These are phyloP conservation scores for Sporothrix mexicana DNA, from an alignment of 2,329 filamentous ascomycete species.

Conservation along the genomic window DNA sequence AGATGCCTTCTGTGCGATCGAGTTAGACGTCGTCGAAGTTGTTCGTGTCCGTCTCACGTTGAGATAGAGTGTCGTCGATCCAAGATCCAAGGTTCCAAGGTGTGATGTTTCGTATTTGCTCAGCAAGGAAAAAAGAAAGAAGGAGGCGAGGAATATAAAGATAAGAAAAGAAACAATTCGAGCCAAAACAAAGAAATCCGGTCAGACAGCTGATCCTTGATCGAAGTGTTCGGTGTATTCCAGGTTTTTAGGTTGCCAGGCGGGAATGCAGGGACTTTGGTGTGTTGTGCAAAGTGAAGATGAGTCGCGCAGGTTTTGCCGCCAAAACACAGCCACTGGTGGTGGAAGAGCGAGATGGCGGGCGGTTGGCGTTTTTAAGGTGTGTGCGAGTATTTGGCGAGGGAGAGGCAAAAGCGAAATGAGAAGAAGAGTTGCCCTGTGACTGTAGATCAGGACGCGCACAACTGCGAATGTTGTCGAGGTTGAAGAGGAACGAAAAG, in stretches of 20 bases:
- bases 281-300: conserved; percentile 19
- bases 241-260: conserved; percentile 9
- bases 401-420: conserved; percentile 13
- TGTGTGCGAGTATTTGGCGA: neutral
- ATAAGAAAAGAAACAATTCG: conserved; percentile 6
- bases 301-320: conserved; percentile 4
- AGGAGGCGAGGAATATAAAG: conserved; percentile 11
- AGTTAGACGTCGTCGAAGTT: neutral
- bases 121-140: neutral
- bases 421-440: neutral
- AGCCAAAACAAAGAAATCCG: conserved; percentile 24
- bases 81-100: neutral
- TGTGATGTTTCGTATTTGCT: conserved; percentile 5
- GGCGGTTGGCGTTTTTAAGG: conserved; percentile 14
- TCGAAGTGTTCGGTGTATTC: conserved; percentile 4
- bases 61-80: conserved; percentile 14
- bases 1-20: neutral
- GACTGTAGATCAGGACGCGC: conserved; percentile 25
- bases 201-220: conserved; percentile 22
- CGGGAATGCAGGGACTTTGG: conserved; percentile 31
- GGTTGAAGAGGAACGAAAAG: neutral
- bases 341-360: neutral
- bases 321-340: conserved; percentile 13
- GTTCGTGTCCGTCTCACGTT: neutral
- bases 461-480: neutral